Evolutionary conservation across 768 basidiomycete species (phyloP).

Genomic region (Asterophora lycoperdoides): DNA sequence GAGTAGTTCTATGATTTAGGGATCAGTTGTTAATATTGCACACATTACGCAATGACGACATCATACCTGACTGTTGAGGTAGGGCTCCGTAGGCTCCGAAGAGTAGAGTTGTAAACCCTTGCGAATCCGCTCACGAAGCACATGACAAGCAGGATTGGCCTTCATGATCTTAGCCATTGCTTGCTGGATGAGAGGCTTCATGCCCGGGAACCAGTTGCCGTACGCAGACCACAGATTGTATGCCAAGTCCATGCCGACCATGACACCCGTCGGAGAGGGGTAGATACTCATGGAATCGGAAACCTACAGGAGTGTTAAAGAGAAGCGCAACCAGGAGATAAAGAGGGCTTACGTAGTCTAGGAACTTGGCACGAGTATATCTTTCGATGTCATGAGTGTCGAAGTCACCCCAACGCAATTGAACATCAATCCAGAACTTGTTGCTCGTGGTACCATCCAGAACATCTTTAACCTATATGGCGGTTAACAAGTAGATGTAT

Average conservation of each 20-base stretch:
- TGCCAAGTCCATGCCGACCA: slow-evolving; percentile 98
- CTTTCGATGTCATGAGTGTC: slow-evolving; percentile 99
- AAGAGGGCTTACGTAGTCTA: slow-evolving; percentile 76
- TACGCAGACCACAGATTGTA: slow-evolving; percentile 99
- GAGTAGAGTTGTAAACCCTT: slow-evolving; percentile 98
- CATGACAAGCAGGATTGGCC: slow-evolving; percentile 96
- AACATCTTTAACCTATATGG: slow-evolving; percentile 77
- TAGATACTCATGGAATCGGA: slow-evolving; percentile 99
- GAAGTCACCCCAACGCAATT: slow-evolving; percentile 96
- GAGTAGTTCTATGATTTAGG: slow-evolving; percentile 67
- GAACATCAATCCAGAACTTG: slow-evolving; percentile 98
- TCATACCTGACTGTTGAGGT: slow-evolving; percentile 87
- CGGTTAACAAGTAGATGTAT: neutral
- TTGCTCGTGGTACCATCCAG: slow-evolving; percentile 93
- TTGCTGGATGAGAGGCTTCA: slow-evolving; percentile 97
- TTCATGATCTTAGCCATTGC: slow-evolving; percentile 99
- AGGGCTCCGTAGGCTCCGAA: slow-evolving; percentile 98
- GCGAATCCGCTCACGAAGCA: slow-evolving; percentile 96
- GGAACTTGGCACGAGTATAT: slow-evolving; percentile 97
- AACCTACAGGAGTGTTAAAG: slow-evolving; percentile 40
- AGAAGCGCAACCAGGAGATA: neutral
- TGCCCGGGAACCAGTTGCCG: slow-evolving; percentile 98
- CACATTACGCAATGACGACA: neutral
- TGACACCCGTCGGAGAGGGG: slow-evolving; percentile 96
- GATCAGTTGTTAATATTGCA: slow-evolving; percentile 1